Base-by-base conservation (phyloP, 116 monocot species). In the Cymodocea nodosa region DNA sequence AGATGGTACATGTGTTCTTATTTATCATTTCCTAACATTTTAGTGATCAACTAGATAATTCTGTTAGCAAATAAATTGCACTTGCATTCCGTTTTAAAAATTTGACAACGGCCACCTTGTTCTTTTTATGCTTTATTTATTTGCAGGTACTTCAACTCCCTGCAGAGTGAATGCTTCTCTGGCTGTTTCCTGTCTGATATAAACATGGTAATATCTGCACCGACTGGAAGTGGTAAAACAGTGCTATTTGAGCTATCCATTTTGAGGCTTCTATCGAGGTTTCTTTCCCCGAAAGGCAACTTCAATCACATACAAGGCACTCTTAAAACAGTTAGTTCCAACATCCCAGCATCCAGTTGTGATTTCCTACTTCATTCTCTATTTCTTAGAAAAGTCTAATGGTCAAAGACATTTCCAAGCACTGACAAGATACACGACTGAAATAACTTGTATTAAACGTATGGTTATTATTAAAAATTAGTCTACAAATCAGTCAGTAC, bases 151-250 rank as follows among this genome's bases (percentile, higher is more conserved):
- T 98, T 98, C 56, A 98, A 98, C 82, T 92, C 98, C 9, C 70
- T 98, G 63, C 98, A 98, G 71, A 98, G 92, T 40, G 98, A 98
- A 63, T 98, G 98, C 68, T 98, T 92, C 62, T 40, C 79, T 68
- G 66, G 67, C 3, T 98, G 92, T 66, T 98, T 81, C 63, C 80
- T 78, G 50, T 98, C 86, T 35, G 82, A 98, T 66, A 79, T 89
- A 66, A 98, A 86, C 79, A 92, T 98, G 98, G 84, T 98, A 15
- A 81, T 98, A 70, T 98, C 98, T 23, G 98, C 98, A 55, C 98
- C 98, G 70, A 98, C 98, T 69, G 92, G 92, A 71, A 98, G 98
- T 50, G 98, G 98, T 15, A 98, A 98, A 79, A 98, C 98, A 51
- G 92, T 84, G 68, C 79, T 98, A 20, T 98, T 98, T 70, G 92